Evolutionary conservation across 805 yeast genomes (phyloP).

Genomic region (Yarrowia sp.): DNA sequence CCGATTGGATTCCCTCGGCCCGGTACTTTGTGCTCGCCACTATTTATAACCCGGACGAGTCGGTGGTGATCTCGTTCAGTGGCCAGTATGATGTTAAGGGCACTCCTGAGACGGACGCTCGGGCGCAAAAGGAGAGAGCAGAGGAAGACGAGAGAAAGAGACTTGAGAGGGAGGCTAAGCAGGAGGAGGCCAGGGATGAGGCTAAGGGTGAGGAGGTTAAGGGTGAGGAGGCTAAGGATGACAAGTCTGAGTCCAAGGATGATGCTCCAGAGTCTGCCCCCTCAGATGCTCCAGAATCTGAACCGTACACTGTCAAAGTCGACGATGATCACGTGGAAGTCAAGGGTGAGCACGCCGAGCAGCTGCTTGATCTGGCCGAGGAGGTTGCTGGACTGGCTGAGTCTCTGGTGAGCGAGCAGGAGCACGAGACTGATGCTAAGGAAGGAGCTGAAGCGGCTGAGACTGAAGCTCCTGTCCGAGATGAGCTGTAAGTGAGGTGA

Average conservation of each 20-base stretch:
- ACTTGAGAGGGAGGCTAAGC: neutral
- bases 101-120: constrained; percentile 10
- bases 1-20: constrained; percentile 27
- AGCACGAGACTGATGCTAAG: neutral
- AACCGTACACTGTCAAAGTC: constrained; percentile 20
- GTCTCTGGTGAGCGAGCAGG: constrained; percentile 5
- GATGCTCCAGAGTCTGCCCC: too few species aligned
- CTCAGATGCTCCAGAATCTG: neutral
- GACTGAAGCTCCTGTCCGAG: constrained; percentile 1
- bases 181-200: neutral
- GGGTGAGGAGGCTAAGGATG: too few species aligned
- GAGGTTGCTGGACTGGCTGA: constrained; percentile 6
- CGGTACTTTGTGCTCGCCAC: constrained; percentile 24
- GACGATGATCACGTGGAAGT: constrained; percentile 9
- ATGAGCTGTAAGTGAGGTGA: neutral
- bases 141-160: constrained; percentile 10
- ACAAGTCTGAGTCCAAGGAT: neutral
- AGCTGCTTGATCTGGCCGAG: constrained; percentile 12
- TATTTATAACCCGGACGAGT: constrained; percentile 20
- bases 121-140: neutral
- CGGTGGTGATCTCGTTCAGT: constrained; percentile 2
- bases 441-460: neutral
- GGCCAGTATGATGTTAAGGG: constrained; percentile 34
- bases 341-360: constrained; percentile 16
- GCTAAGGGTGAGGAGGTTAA: too few species aligned